phyloP scores from a whole-genome alignment of 1,139 yeast genomes.

The Saccharomycopsis hybrid region DNA sequence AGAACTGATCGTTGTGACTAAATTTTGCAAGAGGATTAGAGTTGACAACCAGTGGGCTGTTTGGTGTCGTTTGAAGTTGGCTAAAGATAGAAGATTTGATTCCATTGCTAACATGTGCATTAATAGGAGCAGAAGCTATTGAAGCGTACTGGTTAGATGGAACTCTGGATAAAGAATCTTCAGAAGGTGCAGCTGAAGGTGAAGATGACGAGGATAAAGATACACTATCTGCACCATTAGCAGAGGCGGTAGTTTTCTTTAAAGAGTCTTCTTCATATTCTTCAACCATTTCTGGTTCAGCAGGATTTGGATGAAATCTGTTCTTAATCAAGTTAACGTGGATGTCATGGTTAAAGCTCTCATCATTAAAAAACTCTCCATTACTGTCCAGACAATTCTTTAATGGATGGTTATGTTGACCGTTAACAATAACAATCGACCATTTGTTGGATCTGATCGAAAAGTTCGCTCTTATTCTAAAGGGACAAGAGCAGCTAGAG shows the following conservation, averaged over 20 bases:
- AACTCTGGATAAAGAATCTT: too few species aligned
- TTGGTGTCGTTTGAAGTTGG: too few species aligned
- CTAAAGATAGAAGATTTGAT: too few species aligned
- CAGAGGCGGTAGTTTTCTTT: too few species aligned
- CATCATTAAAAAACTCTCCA: constrained; percentile 17
- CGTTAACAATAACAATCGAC: constrained; percentile 56
- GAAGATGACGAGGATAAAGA: too few species aligned
- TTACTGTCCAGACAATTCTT: constrained; percentile 4
- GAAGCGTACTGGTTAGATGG: too few species aligned
- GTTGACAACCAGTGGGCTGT: too few species aligned
- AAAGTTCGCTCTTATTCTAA: constrained; percentile 62
- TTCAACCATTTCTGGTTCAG: constrained; percentile 14
- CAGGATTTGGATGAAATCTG: constrained; percentile 7
- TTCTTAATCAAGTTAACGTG: constrained; percentile 13
- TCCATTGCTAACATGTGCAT: too few species aligned
- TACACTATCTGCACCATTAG: too few species aligned
- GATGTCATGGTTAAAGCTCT: constrained; percentile 17
- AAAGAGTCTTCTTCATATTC: background rate
- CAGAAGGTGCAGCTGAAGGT: too few species aligned
- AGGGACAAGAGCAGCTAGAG: constrained; percentile 45
- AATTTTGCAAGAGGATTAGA: too few species aligned
- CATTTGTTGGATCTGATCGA: constrained; percentile 49
- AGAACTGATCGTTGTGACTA: background rate
- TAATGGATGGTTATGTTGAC: constrained; percentile 33
- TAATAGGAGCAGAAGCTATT: too few species aligned